A percentile compares a stretch with the other conserved stretches of the same genome.
Evolutionary conservation across 192 early-diverging fungal genomes (phyloP).

Genomic region (Dispira simplex): DNA sequence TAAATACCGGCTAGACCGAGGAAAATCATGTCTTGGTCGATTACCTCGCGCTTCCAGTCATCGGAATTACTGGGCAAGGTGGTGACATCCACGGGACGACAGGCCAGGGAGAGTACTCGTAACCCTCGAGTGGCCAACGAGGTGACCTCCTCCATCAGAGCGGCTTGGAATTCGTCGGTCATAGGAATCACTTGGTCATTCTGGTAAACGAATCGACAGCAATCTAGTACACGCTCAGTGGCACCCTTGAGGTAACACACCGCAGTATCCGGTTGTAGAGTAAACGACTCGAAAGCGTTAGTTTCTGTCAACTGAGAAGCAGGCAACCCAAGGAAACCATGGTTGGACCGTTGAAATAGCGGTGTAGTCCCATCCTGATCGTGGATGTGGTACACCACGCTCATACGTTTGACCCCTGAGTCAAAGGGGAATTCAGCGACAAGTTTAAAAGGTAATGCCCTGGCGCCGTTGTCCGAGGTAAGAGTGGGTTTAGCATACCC

Average conservation of each 20-base stretch:
- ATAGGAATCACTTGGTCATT: constrained; percentile 18
- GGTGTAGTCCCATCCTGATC: not conserved
- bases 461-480: constrained; percentile 16
- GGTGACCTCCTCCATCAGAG: constrained; percentile 43
- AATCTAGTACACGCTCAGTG: constrained; percentile 70
- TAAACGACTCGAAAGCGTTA: not conserved
- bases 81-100: constrained; percentile 27
- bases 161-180: constrained; percentile 26
- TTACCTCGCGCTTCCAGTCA: constrained; percentile 34
- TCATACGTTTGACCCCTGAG: constrained; percentile 80
- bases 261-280: constrained; percentile 17
- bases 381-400: constrained; percentile 39
- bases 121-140: constrained; percentile 61
- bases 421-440: constrained; percentile 57
- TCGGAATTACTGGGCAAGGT: constrained; percentile 20
- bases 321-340: not conserved
- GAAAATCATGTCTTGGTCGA: constrained; percentile 60
- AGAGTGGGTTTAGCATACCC: constrained; percentile 55
- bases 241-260: constrained; percentile 78
- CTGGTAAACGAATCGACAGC: constrained; percentile 39
- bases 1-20: constrained; percentile 85
- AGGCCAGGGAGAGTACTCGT: constrained; percentile 75
- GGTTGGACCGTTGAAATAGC: not conserved
- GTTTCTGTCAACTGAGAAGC: too few relatives aligned
- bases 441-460: constrained; percentile 28